Conservation (phyloP, 2,329 filamentous ascomycete species). For the Calonectria montana region DNA sequence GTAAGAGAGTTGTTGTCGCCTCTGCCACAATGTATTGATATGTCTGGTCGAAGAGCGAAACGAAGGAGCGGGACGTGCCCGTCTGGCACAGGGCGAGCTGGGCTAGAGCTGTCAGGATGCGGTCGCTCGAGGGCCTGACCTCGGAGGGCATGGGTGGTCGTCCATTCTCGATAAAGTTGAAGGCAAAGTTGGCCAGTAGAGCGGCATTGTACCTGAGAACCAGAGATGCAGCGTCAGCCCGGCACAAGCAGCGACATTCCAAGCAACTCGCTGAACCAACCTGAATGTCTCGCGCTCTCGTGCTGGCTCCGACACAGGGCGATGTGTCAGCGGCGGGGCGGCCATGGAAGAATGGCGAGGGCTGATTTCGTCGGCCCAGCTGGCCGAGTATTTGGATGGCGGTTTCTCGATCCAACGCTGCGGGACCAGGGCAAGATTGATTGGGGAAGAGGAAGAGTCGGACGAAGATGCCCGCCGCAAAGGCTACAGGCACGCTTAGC, state of each 20-base stretch:
- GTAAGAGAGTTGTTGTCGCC: slow-evolving; percentile 54
- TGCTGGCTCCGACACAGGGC: slow-evolving; percentile 11
- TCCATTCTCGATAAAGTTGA: slow-evolving; percentile 11
- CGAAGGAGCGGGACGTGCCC: slow-evolving; percentile 53
- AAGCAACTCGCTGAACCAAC: background rate
- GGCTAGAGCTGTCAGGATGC: slow-evolving; percentile 59
- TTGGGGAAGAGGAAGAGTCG: background rate
- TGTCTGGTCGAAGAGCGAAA: slow-evolving; percentile 63
- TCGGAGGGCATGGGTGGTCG: slow-evolving; percentile 15
- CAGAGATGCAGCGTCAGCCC: background rate
- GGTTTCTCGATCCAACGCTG: background rate
- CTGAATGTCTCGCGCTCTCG: slow-evolving; percentile 21
- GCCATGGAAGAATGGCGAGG: background rate
- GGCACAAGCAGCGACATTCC: background rate
- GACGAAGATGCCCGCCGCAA: background rate
- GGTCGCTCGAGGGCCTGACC: slow-evolving; percentile 47
- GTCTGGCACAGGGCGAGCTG: slow-evolving; percentile 60
- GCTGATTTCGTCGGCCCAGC: background rate
- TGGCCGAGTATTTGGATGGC: background rate
- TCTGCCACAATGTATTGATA: slow-evolving; percentile 64
- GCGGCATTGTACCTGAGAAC: slow-evolving; percentile 4
- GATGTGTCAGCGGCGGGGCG: slow-evolving; percentile 3
- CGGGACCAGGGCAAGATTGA: background rate
- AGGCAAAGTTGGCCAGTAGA: slow-evolving; percentile 10
- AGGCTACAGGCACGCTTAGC: background rate